phyloP scores from a whole-genome alignment of 1,284 basidiomycete genomes.

The Trichosporon ovoides region DNA sequence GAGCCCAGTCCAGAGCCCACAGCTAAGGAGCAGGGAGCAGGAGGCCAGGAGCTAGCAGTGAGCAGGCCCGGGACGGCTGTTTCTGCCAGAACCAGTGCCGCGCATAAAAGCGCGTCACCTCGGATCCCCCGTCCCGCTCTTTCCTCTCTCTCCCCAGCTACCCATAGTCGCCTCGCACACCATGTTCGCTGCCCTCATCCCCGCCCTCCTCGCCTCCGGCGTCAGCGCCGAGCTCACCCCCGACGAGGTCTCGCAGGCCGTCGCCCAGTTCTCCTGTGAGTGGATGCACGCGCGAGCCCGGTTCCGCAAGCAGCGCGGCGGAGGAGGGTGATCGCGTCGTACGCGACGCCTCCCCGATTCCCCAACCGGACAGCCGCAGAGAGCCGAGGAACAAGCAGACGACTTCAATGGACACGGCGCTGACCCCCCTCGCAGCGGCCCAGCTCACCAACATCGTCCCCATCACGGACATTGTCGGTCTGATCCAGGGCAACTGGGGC shows the following conservation, averaged over 20 bases:
- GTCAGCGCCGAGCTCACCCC: slow-evolving; percentile 7
- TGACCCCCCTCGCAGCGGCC: not conserved
- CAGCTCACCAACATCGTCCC: slow-evolving; percentile 9
- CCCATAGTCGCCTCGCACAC: not conserved
- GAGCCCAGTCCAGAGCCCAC: too few species aligned
- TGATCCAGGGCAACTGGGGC: slow-evolving; percentile 14
- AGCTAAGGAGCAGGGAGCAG: too few species aligned
- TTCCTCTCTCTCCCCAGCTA: not conserved
- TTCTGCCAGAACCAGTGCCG: too few species aligned
- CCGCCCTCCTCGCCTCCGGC: slow-evolving; percentile 12
- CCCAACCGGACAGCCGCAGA: too few species aligned
- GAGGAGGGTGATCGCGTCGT: too few species aligned
- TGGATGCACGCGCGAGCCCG: too few species aligned
- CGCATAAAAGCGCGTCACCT: slow-evolving; percentile 2
- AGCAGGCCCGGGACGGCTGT: too few species aligned
- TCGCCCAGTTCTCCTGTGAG: not conserved
- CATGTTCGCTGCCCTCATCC: slow-evolving; percentile 16
- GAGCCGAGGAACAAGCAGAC: too few species aligned
- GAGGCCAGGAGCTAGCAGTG: too few species aligned
- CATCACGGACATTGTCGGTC: slow-evolving; percentile 15
- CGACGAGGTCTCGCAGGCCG: slow-evolving; percentile 2
- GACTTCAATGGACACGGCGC: not conserved
- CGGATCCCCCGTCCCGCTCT: not conserved
- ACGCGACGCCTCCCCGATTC: too few species aligned
- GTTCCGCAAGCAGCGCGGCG: too few species aligned